phyloP scores from a whole-genome alignment of 352 stramenopile genomes.

The Pythium myriotylum region DNA sequence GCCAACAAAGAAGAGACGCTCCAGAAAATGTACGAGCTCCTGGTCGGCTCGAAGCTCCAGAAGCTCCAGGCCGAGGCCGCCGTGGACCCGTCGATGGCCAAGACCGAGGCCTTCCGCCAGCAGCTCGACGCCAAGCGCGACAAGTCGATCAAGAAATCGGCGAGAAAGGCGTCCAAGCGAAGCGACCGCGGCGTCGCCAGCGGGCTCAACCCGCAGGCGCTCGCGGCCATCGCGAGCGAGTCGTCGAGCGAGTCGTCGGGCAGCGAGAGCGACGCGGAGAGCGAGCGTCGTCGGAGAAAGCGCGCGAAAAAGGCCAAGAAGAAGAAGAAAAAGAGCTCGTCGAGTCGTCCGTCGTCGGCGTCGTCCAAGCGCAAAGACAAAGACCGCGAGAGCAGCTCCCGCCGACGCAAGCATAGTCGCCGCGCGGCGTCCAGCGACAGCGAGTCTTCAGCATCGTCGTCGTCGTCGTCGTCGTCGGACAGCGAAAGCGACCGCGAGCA shows the following conservation, averaged over 20 bases:
- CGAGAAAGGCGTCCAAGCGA: slow-evolving; percentile 36
- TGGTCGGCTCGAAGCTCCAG: slow-evolving; percentile 68
- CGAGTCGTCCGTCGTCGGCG: slow-evolving; percentile 12
- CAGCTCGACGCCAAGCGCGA: slow-evolving; percentile 68
- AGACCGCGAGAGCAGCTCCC: slow-evolving; percentile 9
- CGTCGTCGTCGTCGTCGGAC: slow-evolving; percentile 19
- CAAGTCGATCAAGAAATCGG: slow-evolving; percentile 59
- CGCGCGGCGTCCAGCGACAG: slow-evolving; percentile 21
- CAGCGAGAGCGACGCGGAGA: slow-evolving; percentile 33
- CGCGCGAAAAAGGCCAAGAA: slow-evolving; percentile 45
- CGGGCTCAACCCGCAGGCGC: slow-evolving; percentile 69
- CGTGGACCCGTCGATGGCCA: slow-evolving; percentile 39
- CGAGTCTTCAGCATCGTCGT: slow-evolving; percentile 23
- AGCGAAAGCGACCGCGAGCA: slow-evolving; percentile 25
- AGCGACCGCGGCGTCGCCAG: slow-evolving; percentile 35
- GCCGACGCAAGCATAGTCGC: slow-evolving; percentile 28
- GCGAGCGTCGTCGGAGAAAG: slow-evolving; percentile 25
- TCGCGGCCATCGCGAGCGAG: slow-evolving; percentile 60
- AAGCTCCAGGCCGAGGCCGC: slow-evolving; percentile 67
- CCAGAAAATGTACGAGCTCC: slow-evolving; percentile 79
- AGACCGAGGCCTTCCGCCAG: slow-evolving; percentile 57
- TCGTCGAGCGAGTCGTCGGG: slow-evolving; percentile 11
- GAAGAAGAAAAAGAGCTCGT: slow-evolving; percentile 46
- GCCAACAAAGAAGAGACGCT: slow-evolving; percentile 61
- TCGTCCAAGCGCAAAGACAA: slow-evolving; percentile 23